These are phyloP conservation scores for Sclerotinia nivalis DNA, from an alignment of 2,329 filamentous ascomycete species.

Conservation along the genomic window DNA sequence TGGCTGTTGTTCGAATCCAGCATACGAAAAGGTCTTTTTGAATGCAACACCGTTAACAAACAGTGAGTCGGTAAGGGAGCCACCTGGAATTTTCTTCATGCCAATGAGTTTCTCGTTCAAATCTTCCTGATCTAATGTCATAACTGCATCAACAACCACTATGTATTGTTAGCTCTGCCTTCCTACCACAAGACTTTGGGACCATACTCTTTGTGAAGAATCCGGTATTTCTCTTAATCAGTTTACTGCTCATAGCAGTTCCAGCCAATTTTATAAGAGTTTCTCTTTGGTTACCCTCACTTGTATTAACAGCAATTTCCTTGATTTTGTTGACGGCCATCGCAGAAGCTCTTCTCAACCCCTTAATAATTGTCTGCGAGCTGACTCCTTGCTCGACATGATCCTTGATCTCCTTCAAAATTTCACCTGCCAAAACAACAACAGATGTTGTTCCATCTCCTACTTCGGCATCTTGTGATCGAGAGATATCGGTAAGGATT, in stretches of 20 bases:
- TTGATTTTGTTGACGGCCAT: conserved; percentile 99
- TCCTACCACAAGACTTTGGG: neutral
- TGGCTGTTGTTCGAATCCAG: conserved; percentile 98
- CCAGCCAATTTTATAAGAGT: conserved; percentile 86
- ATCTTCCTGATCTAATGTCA: conserved; percentile 94
- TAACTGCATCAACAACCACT: conserved; percentile 98
- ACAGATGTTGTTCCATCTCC: conserved; percentile 98
- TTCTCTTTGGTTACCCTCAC: conserved; percentile 80
- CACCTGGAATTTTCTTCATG: conserved; percentile 96
- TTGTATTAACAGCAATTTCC: conserved; percentile 88
- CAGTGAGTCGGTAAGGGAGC: conserved; percentile 90
- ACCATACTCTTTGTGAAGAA: conserved; percentile 95
- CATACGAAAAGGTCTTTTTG: conserved; percentile 99
- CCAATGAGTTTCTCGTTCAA: conserved; percentile 98
- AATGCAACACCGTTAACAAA: conserved; percentile 98
- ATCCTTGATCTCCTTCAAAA: conserved; percentile 94
- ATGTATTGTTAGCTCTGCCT: conserved; percentile 38
- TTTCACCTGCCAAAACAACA: conserved; percentile 95
- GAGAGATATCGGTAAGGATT: conserved; percentile 96
- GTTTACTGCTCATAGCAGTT: conserved; percentile 98
- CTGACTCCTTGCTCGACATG: conserved; percentile 96
- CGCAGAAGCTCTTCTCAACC: conserved; percentile 78
- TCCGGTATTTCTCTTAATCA: conserved; percentile 93
- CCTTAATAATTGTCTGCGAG: conserved; percentile 97
- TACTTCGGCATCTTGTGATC: conserved; percentile 98